Evolutionary conservation across 495 filamentous ascomycete genomes (phyloP), one percentile per base, ranked within the genome.

Genomic region (Annulohypoxylon nitens): DNA sequence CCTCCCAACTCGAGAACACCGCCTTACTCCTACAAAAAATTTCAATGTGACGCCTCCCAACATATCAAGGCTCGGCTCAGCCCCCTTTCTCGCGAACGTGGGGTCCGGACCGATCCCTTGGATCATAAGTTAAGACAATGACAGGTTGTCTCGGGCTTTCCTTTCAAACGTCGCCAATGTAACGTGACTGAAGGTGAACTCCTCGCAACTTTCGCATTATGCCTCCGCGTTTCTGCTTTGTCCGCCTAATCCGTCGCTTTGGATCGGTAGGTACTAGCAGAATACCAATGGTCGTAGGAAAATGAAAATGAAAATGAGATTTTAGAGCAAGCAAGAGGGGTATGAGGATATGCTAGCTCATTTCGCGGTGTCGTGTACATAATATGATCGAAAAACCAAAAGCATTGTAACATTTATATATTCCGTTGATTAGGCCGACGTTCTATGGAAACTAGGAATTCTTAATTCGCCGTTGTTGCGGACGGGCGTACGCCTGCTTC

Each of bases 401-500:
- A 75, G 39, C 16, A 70, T 58, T 70, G 64, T 14, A 69, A 66
- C 23, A 64, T 74, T 60, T 74, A 76, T 75, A 75, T 75, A 75
- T 71, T 75, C 67, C 61, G 55, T 43, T 64, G 11, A 74, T 75
- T 66, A 65, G 71, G 60, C 41, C 53, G 73, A 73, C 55, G 51
- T n/a, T 75, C 72, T 71, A 75, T 71, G 63, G 51, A 75, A 48
- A 74, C 66, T 67, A 64, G 43, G 50, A 63, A 39, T 66, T 62
- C 61, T 69, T 75, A 77, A 57, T 75, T 78, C 33, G 66, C 70
- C 51, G 67, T 47, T 67, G 55, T 68, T 34, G 64, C 61, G 51
- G 77, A 77, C 58, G 76, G 76, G 20, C 76, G 76, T 60, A 78
- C 57, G 20, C 79, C 80, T 33, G 81, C 78, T 64, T 83, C 81